These are phyloP conservation scores for Hymenochaete sp. DNA, from an alignment of 1,284 basidiomycete genomes.

Conservation along the genomic window DNA sequence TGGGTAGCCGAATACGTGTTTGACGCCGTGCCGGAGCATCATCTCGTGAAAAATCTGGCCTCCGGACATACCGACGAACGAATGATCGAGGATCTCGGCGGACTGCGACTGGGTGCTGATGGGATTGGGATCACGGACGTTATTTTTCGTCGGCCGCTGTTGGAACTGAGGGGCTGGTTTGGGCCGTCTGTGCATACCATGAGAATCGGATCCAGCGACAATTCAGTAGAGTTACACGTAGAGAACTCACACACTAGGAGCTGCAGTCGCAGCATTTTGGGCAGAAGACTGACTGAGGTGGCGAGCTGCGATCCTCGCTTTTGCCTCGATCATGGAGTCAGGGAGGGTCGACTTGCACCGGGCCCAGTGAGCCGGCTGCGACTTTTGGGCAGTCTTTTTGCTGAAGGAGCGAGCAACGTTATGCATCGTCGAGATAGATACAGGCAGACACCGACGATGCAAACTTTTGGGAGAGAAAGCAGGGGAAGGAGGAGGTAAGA, in stretches of 20 bases:
- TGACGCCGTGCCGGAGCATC: constrained; percentile 96
- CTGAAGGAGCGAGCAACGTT: constrained; percentile 12
- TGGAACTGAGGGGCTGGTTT: constrained; percentile 58
- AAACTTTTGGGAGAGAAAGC: background rate
- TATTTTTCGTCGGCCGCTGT: constrained; percentile 49
- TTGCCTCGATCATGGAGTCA: constrained; percentile 56
- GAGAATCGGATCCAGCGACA: constrained; percentile 14
- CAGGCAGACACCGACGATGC: too few species aligned
- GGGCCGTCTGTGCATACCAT: constrained; percentile 44
- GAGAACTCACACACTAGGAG: constrained; percentile 44
- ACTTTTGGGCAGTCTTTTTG: constrained; percentile 7
- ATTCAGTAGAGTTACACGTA: constrained; percentile 2
- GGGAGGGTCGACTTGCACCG: constrained; percentile 24
- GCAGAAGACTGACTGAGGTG: constrained; percentile 61
- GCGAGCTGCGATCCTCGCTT: constrained; percentile 60
- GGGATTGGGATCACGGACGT: constrained; percentile 35
- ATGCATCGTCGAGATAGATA: constrained; percentile 11
- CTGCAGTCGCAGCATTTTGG: constrained; percentile 43
- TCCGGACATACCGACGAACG: constrained; percentile 90
- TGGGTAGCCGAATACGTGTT: constrained; percentile 97
- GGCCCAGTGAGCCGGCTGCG: constrained; percentile 8
- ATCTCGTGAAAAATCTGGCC: constrained; percentile 99
- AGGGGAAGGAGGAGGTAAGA: constrained; percentile 2
- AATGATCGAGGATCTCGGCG: constrained; percentile 48
- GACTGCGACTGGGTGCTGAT: constrained; percentile 39